Percentiles rank a stretch among this genome's conserved stretches.
Conservation (phyloP, 257 asterid genomes). For the Penstemon barbatus region DNA sequence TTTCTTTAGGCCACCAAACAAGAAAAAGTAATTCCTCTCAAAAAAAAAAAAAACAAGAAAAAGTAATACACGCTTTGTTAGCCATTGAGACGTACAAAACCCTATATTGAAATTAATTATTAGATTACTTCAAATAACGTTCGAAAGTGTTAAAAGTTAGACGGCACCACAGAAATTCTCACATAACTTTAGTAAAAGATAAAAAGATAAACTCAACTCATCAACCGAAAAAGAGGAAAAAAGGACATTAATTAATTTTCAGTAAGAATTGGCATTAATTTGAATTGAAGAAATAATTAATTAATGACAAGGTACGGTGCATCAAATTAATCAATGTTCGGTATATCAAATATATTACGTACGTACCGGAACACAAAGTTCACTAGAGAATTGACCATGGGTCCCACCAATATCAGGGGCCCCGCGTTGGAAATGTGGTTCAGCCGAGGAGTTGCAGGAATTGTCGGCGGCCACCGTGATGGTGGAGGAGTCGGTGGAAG, state of each 20-base stretch:
- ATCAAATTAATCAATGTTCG: no score
- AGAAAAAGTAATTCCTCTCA: conserved; percentile 29
- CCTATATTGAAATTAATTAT: not conserved
- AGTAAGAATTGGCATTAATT: no score
- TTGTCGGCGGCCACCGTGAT: conserved; percentile 28
- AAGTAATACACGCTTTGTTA: conserved; percentile 26
- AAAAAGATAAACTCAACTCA: not conserved
- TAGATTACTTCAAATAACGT: not conserved
- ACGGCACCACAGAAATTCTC: conserved; percentile 14
- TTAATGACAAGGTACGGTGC: no score
- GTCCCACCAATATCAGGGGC: conserved; percentile 4
- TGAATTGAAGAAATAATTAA: no score
- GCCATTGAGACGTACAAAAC: conserved; percentile 24
- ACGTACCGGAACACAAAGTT: conserved; percentile 87
- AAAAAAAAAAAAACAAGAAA: conserved; percentile 28
- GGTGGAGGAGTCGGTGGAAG: conserved; percentile 27
- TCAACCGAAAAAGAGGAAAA: no score
- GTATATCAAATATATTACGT: not conserved
- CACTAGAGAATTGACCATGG: conserved; percentile 24
- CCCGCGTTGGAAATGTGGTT: conserved; percentile 35
- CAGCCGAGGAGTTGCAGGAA: conserved; percentile 55
- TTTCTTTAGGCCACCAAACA: not conserved
- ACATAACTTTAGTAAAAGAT: not conserved
- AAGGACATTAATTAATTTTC: no score
- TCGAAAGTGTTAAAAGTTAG: conserved; percentile 37